Conservation (phyloP, 2,329 filamentous ascomycete genomes). For the Sporothrix globosa region DNA sequence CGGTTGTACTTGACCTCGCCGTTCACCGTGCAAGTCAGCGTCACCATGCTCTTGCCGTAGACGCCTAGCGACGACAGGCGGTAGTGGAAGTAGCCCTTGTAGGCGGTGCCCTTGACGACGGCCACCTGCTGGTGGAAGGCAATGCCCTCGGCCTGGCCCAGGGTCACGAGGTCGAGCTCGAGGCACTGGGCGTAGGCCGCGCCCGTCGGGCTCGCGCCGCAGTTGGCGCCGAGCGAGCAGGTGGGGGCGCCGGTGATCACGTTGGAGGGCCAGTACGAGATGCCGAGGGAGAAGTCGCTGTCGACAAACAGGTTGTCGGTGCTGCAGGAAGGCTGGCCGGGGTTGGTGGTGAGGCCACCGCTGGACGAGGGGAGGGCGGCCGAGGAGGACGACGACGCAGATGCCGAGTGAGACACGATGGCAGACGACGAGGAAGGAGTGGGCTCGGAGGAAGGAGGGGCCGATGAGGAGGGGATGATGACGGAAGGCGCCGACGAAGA, state of each 20-base stretch:
- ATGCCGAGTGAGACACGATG: background rate
- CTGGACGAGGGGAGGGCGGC: conserved; percentile 21
- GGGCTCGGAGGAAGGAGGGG: background rate
- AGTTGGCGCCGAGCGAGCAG: conserved; percentile 25
- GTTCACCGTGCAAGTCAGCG: conserved; percentile 27
- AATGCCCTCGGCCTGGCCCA: conserved; percentile 15
- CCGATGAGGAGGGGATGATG: background rate
- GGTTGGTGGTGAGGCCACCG: conserved; percentile 14
- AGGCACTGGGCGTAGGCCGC: conserved; percentile 13
- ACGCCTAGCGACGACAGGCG: conserved; percentile 5
- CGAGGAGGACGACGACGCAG: conserved; percentile 3
- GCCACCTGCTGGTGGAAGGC: conserved; percentile 19
- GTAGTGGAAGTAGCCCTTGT: conserved; percentile 26
- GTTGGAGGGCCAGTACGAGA: conserved; percentile 21
- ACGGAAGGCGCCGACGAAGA: background rate
- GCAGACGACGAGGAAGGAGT: background rate
- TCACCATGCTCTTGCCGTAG: conserved; percentile 24
- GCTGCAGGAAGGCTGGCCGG: conserved; percentile 17
- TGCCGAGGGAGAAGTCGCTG: conserved; percentile 15
- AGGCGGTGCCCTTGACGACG: conserved; percentile 7
- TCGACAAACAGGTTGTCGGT: conserved; percentile 23
- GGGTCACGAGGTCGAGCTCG: conserved; percentile 21
- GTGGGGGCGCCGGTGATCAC: conserved; percentile 5
- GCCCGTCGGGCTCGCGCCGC: conserved; percentile 12
- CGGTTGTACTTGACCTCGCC: conserved; percentile 11